Conservation (phyloP, 2,329 filamentous ascomycete species). For the Neonectria sp. region DNA sequence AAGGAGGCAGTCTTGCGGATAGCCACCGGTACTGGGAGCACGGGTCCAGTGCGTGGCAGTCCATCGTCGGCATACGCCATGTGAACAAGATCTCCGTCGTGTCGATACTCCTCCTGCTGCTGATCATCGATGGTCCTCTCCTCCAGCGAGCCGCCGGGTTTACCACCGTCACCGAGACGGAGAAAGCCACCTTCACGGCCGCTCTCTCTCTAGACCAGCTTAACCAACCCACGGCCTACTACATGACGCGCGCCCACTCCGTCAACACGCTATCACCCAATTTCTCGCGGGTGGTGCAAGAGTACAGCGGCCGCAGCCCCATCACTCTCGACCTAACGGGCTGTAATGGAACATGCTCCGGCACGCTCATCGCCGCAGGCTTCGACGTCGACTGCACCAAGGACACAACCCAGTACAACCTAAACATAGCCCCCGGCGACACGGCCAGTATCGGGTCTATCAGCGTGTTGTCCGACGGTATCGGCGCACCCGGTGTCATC, state of each 20-base stretch:
- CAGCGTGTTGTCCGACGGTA: background rate
- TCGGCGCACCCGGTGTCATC: background rate
- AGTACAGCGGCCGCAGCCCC: conserved; percentile 3
- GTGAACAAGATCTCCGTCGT: conserved; percentile 20
- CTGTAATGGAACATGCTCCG: conserved; percentile 15
- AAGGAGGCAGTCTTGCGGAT: conserved; percentile 18
- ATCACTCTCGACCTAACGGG: conserved; percentile 6
- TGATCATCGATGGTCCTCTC: conserved; percentile 9
- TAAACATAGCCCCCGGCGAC: background rate
- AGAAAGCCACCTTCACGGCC: background rate
- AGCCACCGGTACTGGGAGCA: conserved; percentile 25
- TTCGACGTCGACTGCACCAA: conserved; percentile 18
- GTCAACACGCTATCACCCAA: conserved; percentile 18
- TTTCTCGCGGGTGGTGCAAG: conserved; percentile 19
- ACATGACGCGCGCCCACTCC: conserved; percentile 13
- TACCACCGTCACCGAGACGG: background rate
- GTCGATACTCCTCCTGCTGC: conserved; percentile 12
- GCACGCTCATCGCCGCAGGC: conserved; percentile 20
- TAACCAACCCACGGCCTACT: conserved; percentile 20
- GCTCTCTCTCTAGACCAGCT: background rate
- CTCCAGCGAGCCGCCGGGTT: conserved; percentile 16
- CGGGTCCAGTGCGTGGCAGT: conserved; percentile 15
- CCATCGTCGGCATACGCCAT: conserved; percentile 11
- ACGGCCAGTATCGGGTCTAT: conserved; percentile 15
- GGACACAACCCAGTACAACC: background rate